Base-by-base conservation (phyloP, 164 flowering plant genomes). In the Kingdonia uniflora region DNA sequence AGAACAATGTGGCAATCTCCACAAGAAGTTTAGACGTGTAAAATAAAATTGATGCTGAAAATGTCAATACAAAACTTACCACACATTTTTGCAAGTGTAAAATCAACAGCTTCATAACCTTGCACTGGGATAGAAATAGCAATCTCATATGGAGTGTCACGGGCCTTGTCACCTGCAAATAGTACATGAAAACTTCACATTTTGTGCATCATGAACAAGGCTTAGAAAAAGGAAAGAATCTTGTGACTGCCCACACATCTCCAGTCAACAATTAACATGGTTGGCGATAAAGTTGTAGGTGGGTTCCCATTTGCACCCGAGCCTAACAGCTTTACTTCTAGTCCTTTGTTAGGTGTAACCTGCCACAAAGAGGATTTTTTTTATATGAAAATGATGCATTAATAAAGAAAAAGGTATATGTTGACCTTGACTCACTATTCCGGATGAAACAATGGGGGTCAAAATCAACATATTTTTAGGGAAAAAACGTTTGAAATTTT, bases 241-340 rank as follows among this genome's bases (percentile, higher is more conserved):
- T 20, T 6, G 19, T 47, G n/a, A 21, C 49, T 16, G 26, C 11
- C 43, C 72, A 45, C 80, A 92, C 96, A 92, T 68, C 71, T 84
- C 98, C 95, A 92, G 56, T 79, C 87, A 42, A 92, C 51, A 57
- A 62, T 47, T 66, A 92, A 41, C 51, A 65, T 62, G 29, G 88
- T 64, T 11, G 98, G 98, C 35, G 96, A 85, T 64, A 87, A 71
- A 21, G 98, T 87, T 64, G 98, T 84, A 17, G 96, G 94, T 53
- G 82, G 78, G 39, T 51, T 74, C 51, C 91, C 94, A 59, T 63
- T 64, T 54, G 78, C 75, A 39, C 71, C 92, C 22, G 90, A 81
- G 44, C 95, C 98, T 22, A 87, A 80, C 55, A 85, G 40, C 41
- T 45, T 62, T 56, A 85, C 76, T 54, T 77, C 77, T 37, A 92